phyloP scores from a whole-genome alignment of 495 filamentous ascomycete species.

The Clavariopsis aquatica region DNA sequence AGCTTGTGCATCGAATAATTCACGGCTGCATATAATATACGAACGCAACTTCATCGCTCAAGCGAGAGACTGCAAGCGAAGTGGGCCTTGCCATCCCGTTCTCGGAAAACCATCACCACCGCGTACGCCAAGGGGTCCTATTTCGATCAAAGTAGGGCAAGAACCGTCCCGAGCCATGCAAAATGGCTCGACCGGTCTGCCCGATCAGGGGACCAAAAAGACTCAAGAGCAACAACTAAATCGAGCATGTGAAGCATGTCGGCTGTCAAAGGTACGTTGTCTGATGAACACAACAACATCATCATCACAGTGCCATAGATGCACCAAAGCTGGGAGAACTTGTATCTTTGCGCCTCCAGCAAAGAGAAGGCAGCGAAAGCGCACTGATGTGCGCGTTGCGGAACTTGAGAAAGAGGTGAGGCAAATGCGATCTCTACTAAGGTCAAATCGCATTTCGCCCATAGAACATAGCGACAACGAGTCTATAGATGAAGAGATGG shows the following conservation, averaged over 20 bases:
- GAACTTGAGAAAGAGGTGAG: constrained; percentile 37
- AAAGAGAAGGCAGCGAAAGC: constrained; percentile 36
- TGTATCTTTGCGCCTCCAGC: constrained; percentile 36
- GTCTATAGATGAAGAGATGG: constrained; percentile 10
- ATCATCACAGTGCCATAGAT: constrained; percentile 34
- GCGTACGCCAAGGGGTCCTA: not conserved
- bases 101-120: not conserved
- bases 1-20: no score
- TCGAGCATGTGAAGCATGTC: constrained; percentile 37
- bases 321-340: constrained; percentile 29
- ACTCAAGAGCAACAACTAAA: constrained; percentile 35
- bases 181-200: not conserved
- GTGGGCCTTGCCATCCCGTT: not conserved
- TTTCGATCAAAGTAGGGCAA: not conserved
- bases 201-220: constrained; percentile 21
- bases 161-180: constrained; percentile 13
- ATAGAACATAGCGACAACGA: constrained; percentile 18
- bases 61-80: not conserved
- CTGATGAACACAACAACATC: constrained; percentile 16
- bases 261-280: constrained; percentile 38
- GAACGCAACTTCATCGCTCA: not conserved
- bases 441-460: constrained; percentile 22
- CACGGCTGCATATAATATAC: not conserved
- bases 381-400: constrained; percentile 36
- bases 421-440: constrained; percentile 33